These are phyloP conservation scores for Exutisphaerella laricina DNA, from an alignment of 2,329 filamentous ascomycete species.

Conservation along the genomic window DNA sequence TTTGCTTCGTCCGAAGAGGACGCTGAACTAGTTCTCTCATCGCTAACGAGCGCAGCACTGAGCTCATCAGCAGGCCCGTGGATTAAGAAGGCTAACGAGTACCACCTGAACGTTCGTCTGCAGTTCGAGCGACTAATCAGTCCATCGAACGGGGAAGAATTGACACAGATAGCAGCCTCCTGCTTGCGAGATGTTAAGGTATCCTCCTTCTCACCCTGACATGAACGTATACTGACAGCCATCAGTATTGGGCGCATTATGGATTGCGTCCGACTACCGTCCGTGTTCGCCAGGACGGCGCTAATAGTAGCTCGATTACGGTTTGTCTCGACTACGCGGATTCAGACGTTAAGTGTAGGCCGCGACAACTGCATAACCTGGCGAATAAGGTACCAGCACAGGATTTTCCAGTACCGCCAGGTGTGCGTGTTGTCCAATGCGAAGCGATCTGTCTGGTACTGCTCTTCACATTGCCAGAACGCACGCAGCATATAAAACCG, in stretches of 20 bases:
- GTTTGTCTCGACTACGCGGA: slow-evolving; percentile 21
- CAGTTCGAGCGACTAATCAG: background rate
- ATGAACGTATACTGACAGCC: too few species aligned
- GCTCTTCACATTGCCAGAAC: slow-evolving; percentile 10
- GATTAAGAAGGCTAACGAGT: slow-evolving; percentile 31
- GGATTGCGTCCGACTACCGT: background rate
- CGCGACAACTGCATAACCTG: slow-evolving; percentile 20
- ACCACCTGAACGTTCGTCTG: slow-evolving; percentile 28
- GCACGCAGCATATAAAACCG: slow-evolving; percentile 2
- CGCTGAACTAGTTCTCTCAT: slow-evolving; percentile 3
- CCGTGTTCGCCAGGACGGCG: background rate
- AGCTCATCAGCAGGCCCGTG: slow-evolving; percentile 21
- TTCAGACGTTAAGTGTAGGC: slow-evolving; percentile 12
- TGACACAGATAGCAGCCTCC: background rate
- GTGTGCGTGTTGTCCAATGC: slow-evolving; percentile 9
- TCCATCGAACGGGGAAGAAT: background rate
- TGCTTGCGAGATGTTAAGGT: background rate
- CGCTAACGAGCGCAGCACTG: slow-evolving; percentile 10
- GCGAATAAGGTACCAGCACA: slow-evolving; percentile 20
- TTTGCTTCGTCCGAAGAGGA: slow-evolving; percentile 21
- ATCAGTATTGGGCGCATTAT: slow-evolving; percentile 24
- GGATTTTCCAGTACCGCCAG: slow-evolving; percentile 16
- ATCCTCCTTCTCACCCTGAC: too few species aligned
- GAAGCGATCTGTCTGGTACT: slow-evolving; percentile 29
- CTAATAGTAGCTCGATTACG: slow-evolving; percentile 5